Evolutionary conservation across 2,329 filamentous ascomycete species (phyloP).

Genomic region (Botrytis pseudocinerea): DNA sequence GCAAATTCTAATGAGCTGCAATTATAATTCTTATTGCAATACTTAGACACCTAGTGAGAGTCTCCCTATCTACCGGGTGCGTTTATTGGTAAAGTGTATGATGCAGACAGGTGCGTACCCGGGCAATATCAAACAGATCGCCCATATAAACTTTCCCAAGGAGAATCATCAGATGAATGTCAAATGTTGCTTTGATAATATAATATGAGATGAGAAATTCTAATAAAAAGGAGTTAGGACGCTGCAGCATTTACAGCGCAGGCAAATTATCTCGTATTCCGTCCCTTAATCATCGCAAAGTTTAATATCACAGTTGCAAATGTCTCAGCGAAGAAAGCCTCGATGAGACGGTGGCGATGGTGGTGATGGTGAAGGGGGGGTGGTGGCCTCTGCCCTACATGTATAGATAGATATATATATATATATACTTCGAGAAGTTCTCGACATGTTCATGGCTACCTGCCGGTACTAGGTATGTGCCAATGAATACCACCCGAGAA

Average conservation of each 20-base stretch:
- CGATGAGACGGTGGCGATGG: neutral
- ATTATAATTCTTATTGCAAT: neutral
- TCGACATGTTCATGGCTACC: neutral
- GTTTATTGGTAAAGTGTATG: neutral
- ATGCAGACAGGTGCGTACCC: neutral
- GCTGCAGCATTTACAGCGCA: neutral
- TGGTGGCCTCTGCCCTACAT: neutral
- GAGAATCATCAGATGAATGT: neutral
- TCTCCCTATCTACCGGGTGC: no score
- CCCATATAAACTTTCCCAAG: neutral
- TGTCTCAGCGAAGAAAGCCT: neutral
- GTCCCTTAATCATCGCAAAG: neutral
- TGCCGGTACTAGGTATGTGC: neutral
- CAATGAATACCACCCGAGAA: neutral
- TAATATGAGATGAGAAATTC: neutral
- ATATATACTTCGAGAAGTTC: neutral
- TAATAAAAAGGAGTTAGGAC: neutral
- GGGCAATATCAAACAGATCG: neutral
- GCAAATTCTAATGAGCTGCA: neutral
- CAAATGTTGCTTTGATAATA: neutral
- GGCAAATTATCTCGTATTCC: neutral
- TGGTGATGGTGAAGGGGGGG: neutral
- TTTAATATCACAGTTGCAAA: neutral
- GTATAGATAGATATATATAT: neutral
- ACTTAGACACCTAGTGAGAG: no score